A percentile compares a stretch with the other conserved stretches of the same genome.
Evolutionary conservation across 345 rosid genomes (phyloP).

Genomic region (Aegle marmelos): DNA sequence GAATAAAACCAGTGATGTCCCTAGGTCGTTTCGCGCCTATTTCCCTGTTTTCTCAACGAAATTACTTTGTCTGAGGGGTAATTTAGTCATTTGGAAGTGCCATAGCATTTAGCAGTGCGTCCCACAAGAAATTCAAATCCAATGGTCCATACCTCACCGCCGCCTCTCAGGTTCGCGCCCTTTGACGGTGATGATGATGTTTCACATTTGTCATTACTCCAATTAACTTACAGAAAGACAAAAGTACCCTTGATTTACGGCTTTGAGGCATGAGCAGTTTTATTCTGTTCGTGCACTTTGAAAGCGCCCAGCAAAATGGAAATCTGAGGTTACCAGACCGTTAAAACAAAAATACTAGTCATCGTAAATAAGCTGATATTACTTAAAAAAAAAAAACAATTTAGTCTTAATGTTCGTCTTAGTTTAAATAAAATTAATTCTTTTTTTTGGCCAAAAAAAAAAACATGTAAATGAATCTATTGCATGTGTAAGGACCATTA

Average conservation of each 20-base stretch:
- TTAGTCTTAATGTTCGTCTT: too few species aligned
- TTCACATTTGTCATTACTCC: not conserved
- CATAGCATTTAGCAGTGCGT: not conserved
- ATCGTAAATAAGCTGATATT: too few species aligned
- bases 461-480: too few species aligned
- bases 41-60: not conserved
- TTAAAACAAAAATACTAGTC: too few species aligned
- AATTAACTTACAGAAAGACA: slow-evolving; percentile 16
- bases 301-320: not conserved
- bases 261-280: not conserved
- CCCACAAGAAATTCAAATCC: slow-evolving; percentile 26
- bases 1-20: not conserved
- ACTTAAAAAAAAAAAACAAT: too few species aligned
- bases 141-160: slow-evolving; percentile 26
- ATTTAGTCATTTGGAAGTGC: not conserved
- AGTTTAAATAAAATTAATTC: too few species aligned
- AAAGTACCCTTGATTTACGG: slow-evolving; percentile 21
- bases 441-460: too few species aligned
- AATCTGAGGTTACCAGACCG: too few species aligned
- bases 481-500: too few species aligned
- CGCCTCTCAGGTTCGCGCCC: slow-evolving; percentile 31
- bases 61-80: not conserved
- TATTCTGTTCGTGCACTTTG: not conserved
- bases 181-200: slow-evolving; percentile 33
- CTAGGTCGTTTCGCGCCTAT: not conserved